Percentiles rank a stretch among this genome's conserved stretches.
These are phyloP conservation scores for Neocallimastix lanati DNA, from an alignment of 192 early-diverging fungal genomes.

Conservation along the genomic window DNA sequence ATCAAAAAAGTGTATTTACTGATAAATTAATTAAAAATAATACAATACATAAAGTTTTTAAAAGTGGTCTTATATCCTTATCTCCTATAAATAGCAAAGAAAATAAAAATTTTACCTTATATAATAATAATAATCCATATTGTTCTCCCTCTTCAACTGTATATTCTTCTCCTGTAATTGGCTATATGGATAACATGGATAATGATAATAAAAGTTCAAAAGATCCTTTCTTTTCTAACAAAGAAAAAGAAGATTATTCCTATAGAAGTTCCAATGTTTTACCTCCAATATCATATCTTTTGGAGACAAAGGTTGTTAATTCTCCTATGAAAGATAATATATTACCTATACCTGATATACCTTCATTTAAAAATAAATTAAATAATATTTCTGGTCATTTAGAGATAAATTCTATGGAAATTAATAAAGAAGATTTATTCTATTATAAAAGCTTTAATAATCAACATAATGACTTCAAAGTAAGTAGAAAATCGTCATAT, in stretches of 20 bases:
- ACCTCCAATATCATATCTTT: not conserved
- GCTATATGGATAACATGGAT: not conserved
- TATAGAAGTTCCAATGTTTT: not conserved
- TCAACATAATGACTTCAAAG: not conserved
- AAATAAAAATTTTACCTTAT: not conserved
- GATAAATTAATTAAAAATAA: not conserved
- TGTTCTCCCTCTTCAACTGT: not conserved
- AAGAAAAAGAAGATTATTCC: not conserved
- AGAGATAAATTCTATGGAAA: not conserved
- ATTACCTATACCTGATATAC: not conserved
- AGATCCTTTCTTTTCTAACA: no score
- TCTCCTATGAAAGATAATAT: not conserved
- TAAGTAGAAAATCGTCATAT: not conserved
- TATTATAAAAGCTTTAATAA: not conserved
- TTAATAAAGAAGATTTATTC: not conserved
- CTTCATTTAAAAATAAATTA: not conserved
- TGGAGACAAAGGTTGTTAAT: not conserved
- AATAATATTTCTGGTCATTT: not conserved
- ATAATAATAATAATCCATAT: not conserved
- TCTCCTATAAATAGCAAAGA: not conserved
- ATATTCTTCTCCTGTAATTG: not conserved
- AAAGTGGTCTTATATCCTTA: not conserved
- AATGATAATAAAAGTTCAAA: not conserved
- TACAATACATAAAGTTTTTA: not conserved
- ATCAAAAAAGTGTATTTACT: not conserved